A percentile compares a stretch with the other conserved stretches of the same genome.
These are phyloP conservation scores for Aspergillus tanneri DNA, from an alignment of 2,329 filamentous ascomycete species.

Conservation along the genomic window DNA sequence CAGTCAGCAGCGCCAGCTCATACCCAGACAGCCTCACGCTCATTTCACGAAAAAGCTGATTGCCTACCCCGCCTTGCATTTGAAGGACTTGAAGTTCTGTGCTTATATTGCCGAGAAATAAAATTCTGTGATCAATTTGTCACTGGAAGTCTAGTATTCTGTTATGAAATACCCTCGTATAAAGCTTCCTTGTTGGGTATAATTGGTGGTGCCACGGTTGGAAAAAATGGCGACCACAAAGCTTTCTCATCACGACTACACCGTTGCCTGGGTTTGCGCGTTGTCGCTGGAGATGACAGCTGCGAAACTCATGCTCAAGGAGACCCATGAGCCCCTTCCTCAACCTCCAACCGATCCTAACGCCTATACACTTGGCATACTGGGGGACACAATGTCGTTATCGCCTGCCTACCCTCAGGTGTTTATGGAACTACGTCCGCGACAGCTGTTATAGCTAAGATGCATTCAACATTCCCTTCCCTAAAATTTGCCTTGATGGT, in stretches of 20 bases:
- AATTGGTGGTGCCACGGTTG: no score
- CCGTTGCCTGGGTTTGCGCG: no score
- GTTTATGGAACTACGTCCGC: constrained; percentile 6
- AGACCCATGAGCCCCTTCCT: no score
- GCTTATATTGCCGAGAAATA: background rate
- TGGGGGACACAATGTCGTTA: constrained; percentile 18
- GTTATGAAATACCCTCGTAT: background rate
- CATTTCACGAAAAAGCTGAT: background rate
- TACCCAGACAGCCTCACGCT: background rate
- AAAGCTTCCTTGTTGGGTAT: no score
- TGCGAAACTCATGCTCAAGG: no score
- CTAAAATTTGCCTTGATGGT: constrained; percentile 13
- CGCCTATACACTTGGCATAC: constrained; percentile 19
- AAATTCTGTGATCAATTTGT: no score
- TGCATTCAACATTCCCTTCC: background rate
- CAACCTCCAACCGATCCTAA: constrained; percentile 13
- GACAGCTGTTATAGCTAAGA: background rate
- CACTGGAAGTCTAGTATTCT: no score
- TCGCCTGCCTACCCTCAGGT: constrained; percentile 17
- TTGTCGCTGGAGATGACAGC: no score
- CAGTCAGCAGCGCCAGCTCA: background rate
- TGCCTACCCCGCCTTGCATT: no score
- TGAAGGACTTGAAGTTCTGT: no score
- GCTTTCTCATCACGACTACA: no score
- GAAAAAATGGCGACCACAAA: no score